Evolutionary conservation across 202 grass and related monocot genomes (phyloP).

Genomic region (Schoenoplectus tabernaemontani): DNA sequence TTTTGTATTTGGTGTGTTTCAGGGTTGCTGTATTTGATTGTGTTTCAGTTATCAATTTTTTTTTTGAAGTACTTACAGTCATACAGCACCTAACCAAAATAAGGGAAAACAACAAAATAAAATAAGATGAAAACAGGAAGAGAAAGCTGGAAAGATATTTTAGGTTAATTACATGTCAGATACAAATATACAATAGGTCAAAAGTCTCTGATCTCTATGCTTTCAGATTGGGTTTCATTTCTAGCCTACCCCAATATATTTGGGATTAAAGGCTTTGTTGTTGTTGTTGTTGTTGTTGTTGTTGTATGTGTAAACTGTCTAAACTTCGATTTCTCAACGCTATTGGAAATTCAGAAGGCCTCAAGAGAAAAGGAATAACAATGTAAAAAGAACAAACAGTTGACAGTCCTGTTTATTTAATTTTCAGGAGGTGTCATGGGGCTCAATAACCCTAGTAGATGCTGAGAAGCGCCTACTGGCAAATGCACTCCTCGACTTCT

Average conservation of each 20-base stretch:
- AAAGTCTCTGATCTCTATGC: not conserved
- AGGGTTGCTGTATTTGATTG: not conserved
- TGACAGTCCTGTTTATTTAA: not conserved
- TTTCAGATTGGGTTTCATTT: too few species aligned
- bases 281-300: too few species aligned
- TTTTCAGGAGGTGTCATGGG: constrained; percentile 91
- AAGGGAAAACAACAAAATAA: not conserved
- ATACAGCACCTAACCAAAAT: not conserved
- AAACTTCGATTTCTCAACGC: not conserved
- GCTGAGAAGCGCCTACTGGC: constrained; percentile 91
- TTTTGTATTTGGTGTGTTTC: not conserved
- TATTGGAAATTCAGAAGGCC: not conserved
- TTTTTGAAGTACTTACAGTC: not conserved
- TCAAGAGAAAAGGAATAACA: not conserved
- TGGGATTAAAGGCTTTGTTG: too few species aligned
- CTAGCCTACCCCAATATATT: too few species aligned
- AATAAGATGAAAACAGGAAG: not conserved
- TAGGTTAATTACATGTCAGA: not conserved
- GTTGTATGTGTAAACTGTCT: not conserved
- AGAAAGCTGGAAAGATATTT: not conserved
- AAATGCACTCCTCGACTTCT: constrained; percentile 84
- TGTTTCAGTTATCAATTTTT: not conserved
- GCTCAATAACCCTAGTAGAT: constrained; percentile 75
- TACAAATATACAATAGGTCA: not conserved
- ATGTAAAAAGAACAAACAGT: not conserved